Conservation (phyloP, 2,329 filamentous ascomycete genomes). For the Diaporthe sp. region DNA sequence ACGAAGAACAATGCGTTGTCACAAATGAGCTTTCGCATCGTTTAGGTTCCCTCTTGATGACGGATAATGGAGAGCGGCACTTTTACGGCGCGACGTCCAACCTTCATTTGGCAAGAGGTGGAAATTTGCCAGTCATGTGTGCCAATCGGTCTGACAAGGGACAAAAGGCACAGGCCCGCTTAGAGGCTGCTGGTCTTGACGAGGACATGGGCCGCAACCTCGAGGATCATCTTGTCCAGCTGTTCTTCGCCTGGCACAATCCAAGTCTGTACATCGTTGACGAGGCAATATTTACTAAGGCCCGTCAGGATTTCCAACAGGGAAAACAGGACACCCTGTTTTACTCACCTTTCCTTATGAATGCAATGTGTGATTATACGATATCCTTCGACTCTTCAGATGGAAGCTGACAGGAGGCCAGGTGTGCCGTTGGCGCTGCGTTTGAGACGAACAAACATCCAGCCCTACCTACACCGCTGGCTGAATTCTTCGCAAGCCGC, state of each 20-base stretch:
- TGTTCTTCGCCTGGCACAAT: constrained; percentile 14
- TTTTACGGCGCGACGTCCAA: constrained; percentile 18
- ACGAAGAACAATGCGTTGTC: constrained; percentile 2
- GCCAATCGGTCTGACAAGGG: neutral
- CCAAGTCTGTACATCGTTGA: constrained; percentile 1
- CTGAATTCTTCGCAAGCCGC: constrained; percentile 4
- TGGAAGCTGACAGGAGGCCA: neutral
- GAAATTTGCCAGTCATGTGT: neutral
- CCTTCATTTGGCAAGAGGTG: neutral
- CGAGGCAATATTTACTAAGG: neutral
- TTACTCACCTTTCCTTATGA: neutral
- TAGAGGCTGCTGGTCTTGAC: neutral
- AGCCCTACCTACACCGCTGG: neutral
- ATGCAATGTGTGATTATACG: neutral
- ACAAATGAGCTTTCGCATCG: constrained; percentile 10
- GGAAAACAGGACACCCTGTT: neutral
- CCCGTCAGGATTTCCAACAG: neutral
- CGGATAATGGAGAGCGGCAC: neutral
- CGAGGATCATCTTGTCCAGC: neutral
- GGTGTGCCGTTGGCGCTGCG: neutral
- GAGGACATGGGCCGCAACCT: neutral
- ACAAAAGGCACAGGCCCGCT: neutral
- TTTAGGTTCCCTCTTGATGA: neutral
- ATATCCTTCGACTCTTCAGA: neutral
- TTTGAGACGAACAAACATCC: neutral